Base-by-base conservation (phyloP, 2,329 filamentous ascomycete genomes). In the Sphaerulina populicola region DNA sequence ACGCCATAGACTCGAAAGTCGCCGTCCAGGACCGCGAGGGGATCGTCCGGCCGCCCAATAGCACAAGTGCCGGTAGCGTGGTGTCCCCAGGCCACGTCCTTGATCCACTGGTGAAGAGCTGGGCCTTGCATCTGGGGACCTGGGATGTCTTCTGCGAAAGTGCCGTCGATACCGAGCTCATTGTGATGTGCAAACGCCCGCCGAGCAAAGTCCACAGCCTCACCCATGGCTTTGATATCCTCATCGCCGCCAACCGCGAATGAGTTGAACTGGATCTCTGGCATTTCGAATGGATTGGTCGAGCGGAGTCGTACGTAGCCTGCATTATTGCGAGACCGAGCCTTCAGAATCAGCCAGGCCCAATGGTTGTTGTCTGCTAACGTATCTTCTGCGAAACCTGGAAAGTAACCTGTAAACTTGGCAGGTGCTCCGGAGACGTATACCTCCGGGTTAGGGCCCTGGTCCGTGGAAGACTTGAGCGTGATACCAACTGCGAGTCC, bases 261-360 rank as follows among this genome's bases (percentile, higher is more conserved):
- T 64, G 76, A 82, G 64, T 80, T 77, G 69, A 81, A 84, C 42
- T 71, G 70, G 57, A 86, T 83, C 3, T 74, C 64, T 0, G 84
- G 83, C 5, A 73, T 70, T 48, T 85, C 82, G 0, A 78, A 75
- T 0, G 83, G 82, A 60, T 87, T 76, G 0, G 76, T 67, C 0
- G 78, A 81, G n/a, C 69, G 71, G 2, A 88, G 75, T 1, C 65
- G 74, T 2, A 88, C 82, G 2, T 73, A 76, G 4, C 85, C 84
- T 65, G 65, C 66, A 62, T 86, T 84, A 63, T 86, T 85, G 44
- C 78, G 76, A 0, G 81, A 76, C 58, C 83, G 81, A 0, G 77
- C 75, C 65, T 83, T 83, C 80, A 86, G 71, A 1, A 76, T 72
- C 4, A 67, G 67, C 73, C 73, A 76, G 12, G 68, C 67, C 68